Percentiles rank a stretch among this genome's conserved stretches.
These are phyloP conservation scores for Colletotrichum costaricense DNA, from an alignment of 2,329 filamentous ascomycete species.

Conservation along the genomic window DNA sequence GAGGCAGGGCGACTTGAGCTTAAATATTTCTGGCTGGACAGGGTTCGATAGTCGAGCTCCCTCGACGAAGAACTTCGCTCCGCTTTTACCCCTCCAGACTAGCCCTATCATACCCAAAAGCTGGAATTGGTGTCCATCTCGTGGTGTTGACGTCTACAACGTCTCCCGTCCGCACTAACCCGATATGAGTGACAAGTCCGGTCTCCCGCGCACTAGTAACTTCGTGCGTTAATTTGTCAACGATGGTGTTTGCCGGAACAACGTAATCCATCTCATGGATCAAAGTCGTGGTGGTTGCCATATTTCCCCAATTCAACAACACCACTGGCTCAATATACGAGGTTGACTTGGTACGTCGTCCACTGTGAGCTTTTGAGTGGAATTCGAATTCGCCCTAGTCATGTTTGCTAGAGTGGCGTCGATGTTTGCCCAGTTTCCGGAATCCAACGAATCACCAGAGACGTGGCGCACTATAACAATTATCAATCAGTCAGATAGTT, in stretches of 20 bases:
- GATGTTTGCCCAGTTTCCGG: neutral
- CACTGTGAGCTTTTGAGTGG: neutral
- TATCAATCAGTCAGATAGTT: neutral
- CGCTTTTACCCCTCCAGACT: neutral
- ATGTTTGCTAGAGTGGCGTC: neutral
- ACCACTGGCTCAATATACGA: neutral
- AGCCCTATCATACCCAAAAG: neutral
- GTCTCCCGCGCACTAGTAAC: too few species aligned
- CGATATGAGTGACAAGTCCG: too few species aligned
- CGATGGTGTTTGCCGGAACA: too few species aligned
- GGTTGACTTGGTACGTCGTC: neutral
- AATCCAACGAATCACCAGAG: neutral
- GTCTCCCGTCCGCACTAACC: too few species aligned
- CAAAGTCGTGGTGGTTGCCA: neutral
- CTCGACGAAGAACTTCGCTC: neutral
- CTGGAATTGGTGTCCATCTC: neutral
- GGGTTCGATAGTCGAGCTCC: neutral
- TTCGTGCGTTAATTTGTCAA: too few species aligned
- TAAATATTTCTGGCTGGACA: neutral
- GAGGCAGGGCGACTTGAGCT: neutral
- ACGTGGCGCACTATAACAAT: neutral
- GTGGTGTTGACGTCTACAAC: neutral
- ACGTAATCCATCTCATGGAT: too few species aligned
- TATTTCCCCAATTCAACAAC: neutral
- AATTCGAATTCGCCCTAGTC: neutral